Conservation (phyloP, 2,329 filamentous ascomycete species). For the Lachnellula arida region DNA sequence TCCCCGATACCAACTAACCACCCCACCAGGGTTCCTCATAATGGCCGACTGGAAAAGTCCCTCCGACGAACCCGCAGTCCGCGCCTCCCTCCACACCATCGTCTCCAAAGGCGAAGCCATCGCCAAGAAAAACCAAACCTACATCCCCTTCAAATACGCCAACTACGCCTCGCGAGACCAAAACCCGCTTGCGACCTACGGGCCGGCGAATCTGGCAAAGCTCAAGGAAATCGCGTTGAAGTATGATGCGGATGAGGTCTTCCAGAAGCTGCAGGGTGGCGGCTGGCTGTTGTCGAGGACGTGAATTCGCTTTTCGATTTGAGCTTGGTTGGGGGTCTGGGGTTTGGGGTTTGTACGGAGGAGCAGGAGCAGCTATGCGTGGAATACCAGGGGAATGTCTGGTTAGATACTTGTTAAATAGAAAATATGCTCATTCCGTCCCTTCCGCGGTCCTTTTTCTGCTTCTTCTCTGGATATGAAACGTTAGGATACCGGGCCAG, state of each 20-base stretch:
- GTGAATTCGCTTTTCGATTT: neutral
- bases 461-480: too few relatives aligned
- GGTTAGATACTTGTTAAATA: too few relatives aligned
- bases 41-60: neutral
- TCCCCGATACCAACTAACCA: too few relatives aligned
- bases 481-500: too few relatives aligned
- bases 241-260: conserved; percentile 1
- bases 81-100: neutral
- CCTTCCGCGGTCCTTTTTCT: too few relatives aligned
- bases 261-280: conserved; percentile 1
- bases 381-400: too few relatives aligned
- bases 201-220: neutral
- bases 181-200: neutral
- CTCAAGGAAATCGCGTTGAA: neutral
- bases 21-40: neutral
- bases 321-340: too few relatives aligned
- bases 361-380: too few relatives aligned
- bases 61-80: neutral
- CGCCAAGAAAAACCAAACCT: neutral
- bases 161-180: conserved; percentile 1
- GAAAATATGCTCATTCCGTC: too few relatives aligned
- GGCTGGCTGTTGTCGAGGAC: neutral
- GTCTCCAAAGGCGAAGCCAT: neutral
- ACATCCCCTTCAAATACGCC: neutral
- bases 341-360: too few relatives aligned